These are phyloP conservation scores for Botrytis cinerea DNA, from an alignment of 2,329 filamentous ascomycete genomes.

Conservation along the genomic window DNA sequence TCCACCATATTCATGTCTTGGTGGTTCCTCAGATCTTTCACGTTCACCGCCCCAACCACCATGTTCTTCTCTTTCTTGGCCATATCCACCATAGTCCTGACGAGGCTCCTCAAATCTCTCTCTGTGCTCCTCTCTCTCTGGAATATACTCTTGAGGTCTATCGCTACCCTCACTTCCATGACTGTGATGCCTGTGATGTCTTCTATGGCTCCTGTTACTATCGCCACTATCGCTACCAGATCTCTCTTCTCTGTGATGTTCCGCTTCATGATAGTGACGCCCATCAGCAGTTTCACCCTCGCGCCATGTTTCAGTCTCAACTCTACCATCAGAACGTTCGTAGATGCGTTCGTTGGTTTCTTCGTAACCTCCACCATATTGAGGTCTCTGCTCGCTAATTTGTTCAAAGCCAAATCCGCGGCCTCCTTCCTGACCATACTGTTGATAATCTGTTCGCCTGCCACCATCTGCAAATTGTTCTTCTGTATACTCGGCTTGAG, in stretches of 20 bases:
- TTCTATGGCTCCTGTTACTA: conserved; percentile 38
- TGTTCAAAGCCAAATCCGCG: conserved; percentile 60
- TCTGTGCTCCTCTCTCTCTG: conserved; percentile 14
- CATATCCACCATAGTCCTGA: conserved; percentile 30
- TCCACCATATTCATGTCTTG: conserved; percentile 26
- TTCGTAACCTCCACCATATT: conserved; percentile 57
- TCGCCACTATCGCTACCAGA: conserved; percentile 39
- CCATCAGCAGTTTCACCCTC: conserved; percentile 32
- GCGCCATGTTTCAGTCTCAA: conserved; percentile 35
- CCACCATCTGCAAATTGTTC: conserved; percentile 61
- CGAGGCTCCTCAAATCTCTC: not conserved
- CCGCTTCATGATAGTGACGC: conserved; percentile 29
- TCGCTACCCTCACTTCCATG: conserved; percentile 25
- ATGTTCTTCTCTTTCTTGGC: conserved; percentile 17
- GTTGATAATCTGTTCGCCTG: conserved; percentile 59
- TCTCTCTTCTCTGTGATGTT: conserved; percentile 33
- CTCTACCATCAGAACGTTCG: conserved; percentile 43
- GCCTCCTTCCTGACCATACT: conserved; percentile 51
- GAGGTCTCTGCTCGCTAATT: conserved; percentile 54
- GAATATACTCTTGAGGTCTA: conserved; percentile 28
- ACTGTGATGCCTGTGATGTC: conserved; percentile 36
- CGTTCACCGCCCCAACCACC: conserved; percentile 29
- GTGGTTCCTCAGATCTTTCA: conserved; percentile 25
- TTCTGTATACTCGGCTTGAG: conserved; percentile 46
- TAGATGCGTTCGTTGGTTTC: conserved; percentile 58